Percentiles rank a stretch among this genome's conserved stretches.
Conservation (phyloP, 768 basidiomycete genomes). For the Tulasnella calospora region DNA sequence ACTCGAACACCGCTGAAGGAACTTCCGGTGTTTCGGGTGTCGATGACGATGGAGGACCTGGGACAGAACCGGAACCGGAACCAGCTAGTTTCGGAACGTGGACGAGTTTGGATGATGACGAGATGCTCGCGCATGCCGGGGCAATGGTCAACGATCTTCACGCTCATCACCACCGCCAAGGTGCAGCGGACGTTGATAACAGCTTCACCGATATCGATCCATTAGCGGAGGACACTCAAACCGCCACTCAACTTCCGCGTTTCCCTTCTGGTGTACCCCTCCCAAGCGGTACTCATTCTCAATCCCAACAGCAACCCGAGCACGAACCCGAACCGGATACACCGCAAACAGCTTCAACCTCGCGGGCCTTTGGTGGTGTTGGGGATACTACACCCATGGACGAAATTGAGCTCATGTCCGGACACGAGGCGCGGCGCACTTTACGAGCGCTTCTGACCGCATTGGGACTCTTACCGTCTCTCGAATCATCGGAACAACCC, state of each 20-base stretch:
- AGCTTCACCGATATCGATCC: background rate
- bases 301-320: no score
- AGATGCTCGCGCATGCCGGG: background rate
- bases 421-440: background rate
- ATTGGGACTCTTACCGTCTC: background rate
- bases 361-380: background rate
- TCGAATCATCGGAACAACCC: conserved; percentile 2
- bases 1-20: background rate
- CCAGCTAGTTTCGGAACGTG: background rate
- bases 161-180: background rate
- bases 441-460: conserved; percentile 19
- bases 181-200: background rate
- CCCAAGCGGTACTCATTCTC: background rate
- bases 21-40: background rate
- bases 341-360: background rate
- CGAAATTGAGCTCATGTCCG: conserved; percentile 21
- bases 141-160: background rate
- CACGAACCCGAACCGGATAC: background rate
- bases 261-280: background rate
- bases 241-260: background rate
- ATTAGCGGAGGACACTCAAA: background rate
- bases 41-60: background rate
- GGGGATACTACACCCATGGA: conserved; percentile 10
- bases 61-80: background rate
- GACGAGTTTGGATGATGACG: background rate